These are phyloP conservation scores for Hypoxylon sp. DNA, from an alignment of 2,329 filamentous ascomycete species.

Conservation along the genomic window DNA sequence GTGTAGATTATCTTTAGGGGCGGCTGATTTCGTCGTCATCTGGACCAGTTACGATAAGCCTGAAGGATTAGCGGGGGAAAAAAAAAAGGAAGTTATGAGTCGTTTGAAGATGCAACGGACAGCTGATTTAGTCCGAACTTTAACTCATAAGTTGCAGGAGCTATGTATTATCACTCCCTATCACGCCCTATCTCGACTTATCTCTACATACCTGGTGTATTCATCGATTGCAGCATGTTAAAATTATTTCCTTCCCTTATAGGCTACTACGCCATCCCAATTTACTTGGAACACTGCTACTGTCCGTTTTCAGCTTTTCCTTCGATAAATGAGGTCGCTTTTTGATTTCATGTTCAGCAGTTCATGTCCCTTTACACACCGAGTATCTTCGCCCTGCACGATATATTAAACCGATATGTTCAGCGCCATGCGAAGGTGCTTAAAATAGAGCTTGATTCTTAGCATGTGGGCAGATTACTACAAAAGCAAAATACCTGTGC, in stretches of 20 bases:
- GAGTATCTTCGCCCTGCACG: constrained; percentile 32
- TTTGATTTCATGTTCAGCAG: constrained; percentile 4
- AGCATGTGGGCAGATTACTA: constrained; percentile 33
- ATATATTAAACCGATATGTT: constrained; percentile 35
- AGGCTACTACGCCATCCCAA: constrained; percentile 16
- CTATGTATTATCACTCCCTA: background rate
- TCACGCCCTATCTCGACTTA: too few relatives aligned
- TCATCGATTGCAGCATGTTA: constrained; percentile 12
- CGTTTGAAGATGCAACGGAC: background rate
- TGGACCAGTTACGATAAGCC: constrained; percentile 31
- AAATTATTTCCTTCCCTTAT: constrained; percentile 36
- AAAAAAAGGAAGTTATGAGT: constrained; percentile 3
- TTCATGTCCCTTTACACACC: constrained; percentile 4
- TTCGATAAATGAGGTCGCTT: constrained; percentile 4
- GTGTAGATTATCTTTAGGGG: constrained; percentile 9
- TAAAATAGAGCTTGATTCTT: constrained; percentile 21
- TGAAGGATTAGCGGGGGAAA: constrained; percentile 18
- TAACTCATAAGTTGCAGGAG: constrained; percentile 15
- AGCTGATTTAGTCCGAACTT: constrained; percentile 2
- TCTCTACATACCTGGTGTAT: constrained; percentile 5
- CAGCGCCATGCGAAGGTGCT: constrained; percentile 16
- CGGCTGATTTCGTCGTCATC: constrained; percentile 27
- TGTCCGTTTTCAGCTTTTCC: constrained; percentile 31
- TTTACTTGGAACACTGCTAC: constrained; percentile 25
- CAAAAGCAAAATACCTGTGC: constrained; percentile 13